Evolutionary conservation across 441 rosid genomes (phyloP).

Genomic region (Erysimum cheiri): DNA sequence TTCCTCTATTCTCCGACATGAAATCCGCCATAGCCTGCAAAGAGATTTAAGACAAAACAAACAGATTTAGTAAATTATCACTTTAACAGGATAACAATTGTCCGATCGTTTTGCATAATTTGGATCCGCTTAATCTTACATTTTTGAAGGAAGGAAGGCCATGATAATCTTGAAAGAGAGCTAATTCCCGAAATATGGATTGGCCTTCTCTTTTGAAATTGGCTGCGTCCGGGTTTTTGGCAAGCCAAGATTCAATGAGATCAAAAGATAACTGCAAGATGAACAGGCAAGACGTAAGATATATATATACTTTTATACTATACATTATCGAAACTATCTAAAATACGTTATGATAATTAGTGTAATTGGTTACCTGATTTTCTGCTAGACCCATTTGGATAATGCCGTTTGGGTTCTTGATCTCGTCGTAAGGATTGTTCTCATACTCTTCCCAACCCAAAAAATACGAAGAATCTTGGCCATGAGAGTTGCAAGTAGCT

Average conservation of each 20-base stretch:
- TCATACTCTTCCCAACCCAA: constrained; percentile 92
- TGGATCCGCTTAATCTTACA: constrained; percentile 41
- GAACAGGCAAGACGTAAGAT: constrained; percentile 14
- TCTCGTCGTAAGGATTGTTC: constrained; percentile 80
- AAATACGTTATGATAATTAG: not conserved
- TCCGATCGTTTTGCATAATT: not conserved
- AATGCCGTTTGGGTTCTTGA: constrained; percentile 73
- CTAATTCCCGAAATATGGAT: constrained; percentile 86
- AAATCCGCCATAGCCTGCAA: constrained; percentile 79
- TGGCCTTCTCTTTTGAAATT: constrained; percentile 67
- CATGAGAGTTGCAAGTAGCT: constrained; percentile 79
- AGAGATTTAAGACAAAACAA: not conserved
- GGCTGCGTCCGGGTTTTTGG: constrained; percentile 68
- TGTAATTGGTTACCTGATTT: constrained; percentile 59
- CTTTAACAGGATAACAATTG: not conserved
- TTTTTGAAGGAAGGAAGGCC: constrained; percentile 84
- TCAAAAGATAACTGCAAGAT: constrained; percentile 76
- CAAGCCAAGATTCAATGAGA: constrained; percentile 84
- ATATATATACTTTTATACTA: not conserved
- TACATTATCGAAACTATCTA: not conserved
- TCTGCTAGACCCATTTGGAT: constrained; percentile 99
- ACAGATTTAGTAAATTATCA: constrained; percentile 19
- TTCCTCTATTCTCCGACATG: constrained; percentile 88
- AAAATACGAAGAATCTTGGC: constrained; percentile 93
- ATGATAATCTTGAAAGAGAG: constrained; percentile 95